Conservation (phyloP, 768 basidiomycete genomes). For the Saitozyma podzolica region DNA sequence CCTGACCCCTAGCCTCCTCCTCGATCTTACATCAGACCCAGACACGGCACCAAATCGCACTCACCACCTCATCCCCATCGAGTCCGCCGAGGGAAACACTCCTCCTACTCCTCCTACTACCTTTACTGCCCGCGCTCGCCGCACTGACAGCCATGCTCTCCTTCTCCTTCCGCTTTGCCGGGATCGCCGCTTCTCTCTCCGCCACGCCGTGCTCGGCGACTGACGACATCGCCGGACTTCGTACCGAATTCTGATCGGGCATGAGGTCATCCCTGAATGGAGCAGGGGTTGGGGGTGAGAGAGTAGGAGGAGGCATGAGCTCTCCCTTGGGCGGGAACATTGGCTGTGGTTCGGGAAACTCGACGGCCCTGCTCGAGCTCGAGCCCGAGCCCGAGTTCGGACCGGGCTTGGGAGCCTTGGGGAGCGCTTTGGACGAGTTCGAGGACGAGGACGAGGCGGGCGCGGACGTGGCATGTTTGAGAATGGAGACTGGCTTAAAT, state of each 20-base stretch:
- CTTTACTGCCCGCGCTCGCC: background rate
- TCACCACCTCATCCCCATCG: constrained; percentile 34
- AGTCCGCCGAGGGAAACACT: constrained; percentile 39
- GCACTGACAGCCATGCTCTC: constrained; percentile 2
- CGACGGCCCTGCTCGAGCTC: too few relatives aligned
- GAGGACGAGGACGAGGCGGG: background rate
- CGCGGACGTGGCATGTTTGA: background rate
- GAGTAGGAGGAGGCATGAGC: too few relatives aligned
- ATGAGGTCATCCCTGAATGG: too few relatives aligned
- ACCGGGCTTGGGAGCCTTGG: too few relatives aligned
- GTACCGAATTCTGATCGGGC: too few relatives aligned
- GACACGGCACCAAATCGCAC: constrained; percentile 14
- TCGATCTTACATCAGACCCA: background rate
- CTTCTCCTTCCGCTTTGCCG: constrained; percentile 6
- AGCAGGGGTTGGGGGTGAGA: too few relatives aligned
- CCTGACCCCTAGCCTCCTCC: background rate
- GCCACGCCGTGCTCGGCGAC: background rate
- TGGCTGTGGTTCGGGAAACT: too few relatives aligned
- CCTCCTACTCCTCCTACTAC: constrained; percentile 19
- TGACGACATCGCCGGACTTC: too few relatives aligned
- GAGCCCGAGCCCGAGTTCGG: too few relatives aligned
- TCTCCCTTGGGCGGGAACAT: too few relatives aligned
- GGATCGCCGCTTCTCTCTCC: background rate
- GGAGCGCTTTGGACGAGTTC: background rate
- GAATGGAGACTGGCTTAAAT: too few relatives aligned